Conservation (phyloP, 495 filamentous ascomycete genomes). For the Penicillium roqueforti region DNA sequence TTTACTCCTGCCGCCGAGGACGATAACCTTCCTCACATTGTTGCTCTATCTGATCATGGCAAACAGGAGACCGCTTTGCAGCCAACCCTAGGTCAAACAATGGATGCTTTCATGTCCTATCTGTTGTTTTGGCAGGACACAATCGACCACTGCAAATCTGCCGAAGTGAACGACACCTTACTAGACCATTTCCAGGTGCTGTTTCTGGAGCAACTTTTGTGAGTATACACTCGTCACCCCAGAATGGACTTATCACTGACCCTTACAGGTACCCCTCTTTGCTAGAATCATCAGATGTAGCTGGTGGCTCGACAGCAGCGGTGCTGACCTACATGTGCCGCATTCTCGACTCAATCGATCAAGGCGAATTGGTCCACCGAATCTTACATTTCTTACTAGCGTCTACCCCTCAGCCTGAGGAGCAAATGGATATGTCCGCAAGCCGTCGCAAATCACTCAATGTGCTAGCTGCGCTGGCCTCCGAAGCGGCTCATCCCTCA, state of each 20-base stretch:
- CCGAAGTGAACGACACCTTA: conserved; percentile 85
- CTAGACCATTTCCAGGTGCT: conserved; percentile 97
- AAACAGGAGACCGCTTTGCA: conserved; percentile 36
- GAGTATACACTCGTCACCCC: conserved; percentile 23
- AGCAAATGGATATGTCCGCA: conserved; percentile 53
- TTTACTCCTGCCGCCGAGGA: conserved; percentile 47
- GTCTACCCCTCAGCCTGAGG: conserved; percentile 51
- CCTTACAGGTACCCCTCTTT: conserved; percentile 79
- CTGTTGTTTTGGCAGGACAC: conserved; percentile 98
- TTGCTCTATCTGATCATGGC: conserved; percentile 78
- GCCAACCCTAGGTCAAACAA: conserved; percentile 64
- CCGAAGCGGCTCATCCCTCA: conserved; percentile 61
- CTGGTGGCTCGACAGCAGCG: conserved; percentile 93
- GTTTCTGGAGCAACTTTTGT: conserved; percentile 93
- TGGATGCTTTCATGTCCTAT: conserved; percentile 93
- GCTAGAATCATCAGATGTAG: conserved; percentile 91
- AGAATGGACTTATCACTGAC: conserved; percentile 15
- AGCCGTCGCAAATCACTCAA: conserved; percentile 85
- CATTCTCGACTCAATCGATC: conserved; percentile 83
- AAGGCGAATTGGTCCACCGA: conserved; percentile 86
- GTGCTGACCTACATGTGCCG: conserved; percentile 90
- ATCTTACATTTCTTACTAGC: conserved; percentile 92
- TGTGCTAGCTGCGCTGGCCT: conserved; percentile 70
- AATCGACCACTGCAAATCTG: conserved; percentile 86
- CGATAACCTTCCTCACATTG: conserved; percentile 71